These are phyloP conservation scores for Ceriops tagal DNA, from an alignment of 345 rosid genomes.

Conservation along the genomic window DNA sequence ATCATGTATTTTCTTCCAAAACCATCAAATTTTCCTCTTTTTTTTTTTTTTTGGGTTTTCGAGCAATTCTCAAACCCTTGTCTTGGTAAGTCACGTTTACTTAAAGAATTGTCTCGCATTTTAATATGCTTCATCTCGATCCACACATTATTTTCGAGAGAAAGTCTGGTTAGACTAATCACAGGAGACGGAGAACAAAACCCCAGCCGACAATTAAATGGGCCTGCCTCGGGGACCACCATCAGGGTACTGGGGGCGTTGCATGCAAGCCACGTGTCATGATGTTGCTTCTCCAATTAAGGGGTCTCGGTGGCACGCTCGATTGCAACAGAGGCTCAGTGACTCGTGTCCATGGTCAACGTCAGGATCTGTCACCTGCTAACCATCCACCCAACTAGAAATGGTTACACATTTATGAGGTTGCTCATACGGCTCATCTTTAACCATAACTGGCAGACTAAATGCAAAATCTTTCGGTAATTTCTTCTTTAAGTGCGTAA, in stretches of 20 bases:
- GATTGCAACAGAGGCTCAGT: not conserved
- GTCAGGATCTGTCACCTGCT: not conserved
- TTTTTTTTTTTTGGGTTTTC: no score
- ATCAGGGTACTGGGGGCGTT: not conserved
- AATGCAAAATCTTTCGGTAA: not conserved
- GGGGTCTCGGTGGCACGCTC: not conserved
- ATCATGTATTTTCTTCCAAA: no score
- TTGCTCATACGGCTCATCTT: constrained; percentile 14
- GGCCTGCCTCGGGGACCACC: not conserved
- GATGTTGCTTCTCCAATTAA: not conserved
- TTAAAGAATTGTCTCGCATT: no score
- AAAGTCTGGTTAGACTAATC: no score
- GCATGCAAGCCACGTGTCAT: constrained; percentile 1
- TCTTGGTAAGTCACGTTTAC: no score
- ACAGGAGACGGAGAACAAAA: no score
- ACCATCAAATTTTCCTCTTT: no score
- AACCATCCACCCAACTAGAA: not conserved
- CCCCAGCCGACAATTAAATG: no score
- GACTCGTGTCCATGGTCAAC: not conserved
- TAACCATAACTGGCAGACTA: constrained; percentile 3
- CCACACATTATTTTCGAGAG: no score
- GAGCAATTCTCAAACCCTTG: no score
- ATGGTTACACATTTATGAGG: constrained; percentile 6
- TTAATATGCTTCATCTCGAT: no score
- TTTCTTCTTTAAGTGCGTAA: not conserved